Evolutionary conservation across 441 rosid genomes (phyloP), one percentile per base, ranked within the genome.

Genomic region (Gossypium trilobum): DNA sequence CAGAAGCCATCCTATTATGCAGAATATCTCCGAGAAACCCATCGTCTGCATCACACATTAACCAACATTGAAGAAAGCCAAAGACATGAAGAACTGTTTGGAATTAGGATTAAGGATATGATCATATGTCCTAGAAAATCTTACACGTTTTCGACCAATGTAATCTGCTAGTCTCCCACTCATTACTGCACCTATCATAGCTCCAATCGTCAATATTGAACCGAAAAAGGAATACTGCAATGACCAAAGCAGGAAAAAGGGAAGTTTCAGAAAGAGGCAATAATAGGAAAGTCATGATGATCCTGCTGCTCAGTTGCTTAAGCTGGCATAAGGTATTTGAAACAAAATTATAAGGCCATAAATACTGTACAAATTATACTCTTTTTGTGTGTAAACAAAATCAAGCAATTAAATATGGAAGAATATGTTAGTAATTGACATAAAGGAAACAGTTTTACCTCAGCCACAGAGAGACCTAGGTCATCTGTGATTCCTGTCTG

Each of bases 151-250:
- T 64, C 95, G 84, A 74, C 98, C 96, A 1, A 85, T 79, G 42
- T 72, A 65, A 83, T 93, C 96, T 11, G 97, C 92, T 52, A 86
- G 71, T 78, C 69, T 88, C 62, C 98, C 98, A 4, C 96, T 88
- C 85, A 86, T 75, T 1, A 85, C 80, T 4, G 97, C 97, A 20
- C 98, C 98, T 60, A 91, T 55, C 82, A 89, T 89, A 46, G 95
- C 98, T 74, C 98, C 98, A 72, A 89, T 79, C 4, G 96, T 91
- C 81, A 93, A 75, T 77, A 90, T 79, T 6, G 98, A 88, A 46
- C 92, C 95, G 27, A 93, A 93, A 68, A 93, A 78, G 4, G 98
- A 91, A 73, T 85, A 93, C 97, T 93, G 87, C 84, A 79, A 57
- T 36, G 65, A 63, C 27, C 50, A 39, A 11, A 68, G 4, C n/a